A percentile compares a stretch with the other conserved stretches of the same genome.
Evolutionary conservation across 352 stramenopile genomes (phyloP).

Genomic region (Pythium aristosporum): DNA sequence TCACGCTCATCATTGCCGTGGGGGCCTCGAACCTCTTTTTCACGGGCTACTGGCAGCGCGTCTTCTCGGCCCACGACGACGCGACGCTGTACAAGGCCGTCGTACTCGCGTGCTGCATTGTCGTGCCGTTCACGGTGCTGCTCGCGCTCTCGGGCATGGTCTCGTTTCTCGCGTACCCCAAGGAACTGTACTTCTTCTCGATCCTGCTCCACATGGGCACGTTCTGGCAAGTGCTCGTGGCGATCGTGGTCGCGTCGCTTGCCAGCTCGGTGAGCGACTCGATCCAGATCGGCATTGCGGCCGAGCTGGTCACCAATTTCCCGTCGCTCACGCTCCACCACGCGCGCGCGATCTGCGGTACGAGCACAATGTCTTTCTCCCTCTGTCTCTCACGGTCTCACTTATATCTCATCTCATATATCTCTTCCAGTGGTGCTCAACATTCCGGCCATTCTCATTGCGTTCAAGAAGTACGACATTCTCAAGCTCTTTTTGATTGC

Average conservation of each 20-base stretch:
- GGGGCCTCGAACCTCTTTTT: constrained; percentile 72
- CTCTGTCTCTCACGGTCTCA: background rate
- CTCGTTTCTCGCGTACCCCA: constrained; percentile 58
- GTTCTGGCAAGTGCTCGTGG: constrained; percentile 67
- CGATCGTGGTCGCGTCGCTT: constrained; percentile 68
- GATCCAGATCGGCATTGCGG: constrained; percentile 73
- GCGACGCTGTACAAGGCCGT: constrained; percentile 48
- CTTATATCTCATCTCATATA: background rate
- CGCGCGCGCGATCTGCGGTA: constrained; percentile 48
- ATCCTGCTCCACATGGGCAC: constrained; percentile 70
- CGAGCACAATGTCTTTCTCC: background rate
- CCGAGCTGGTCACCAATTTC: constrained; percentile 74
- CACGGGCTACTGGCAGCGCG: constrained; percentile 79
- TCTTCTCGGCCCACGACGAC: constrained; percentile 63
- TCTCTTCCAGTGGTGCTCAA: constrained; percentile 49
- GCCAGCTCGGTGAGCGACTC: constrained; percentile 63
- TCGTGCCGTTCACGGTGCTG: constrained; percentile 68
- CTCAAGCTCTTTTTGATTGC: constrained; percentile 76
- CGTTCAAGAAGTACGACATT: constrained; percentile 65
- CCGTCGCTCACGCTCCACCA: constrained; percentile 51
- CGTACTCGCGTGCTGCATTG: constrained; percentile 43
- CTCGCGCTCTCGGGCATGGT: constrained; percentile 73
- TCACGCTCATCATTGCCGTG: constrained; percentile 70
- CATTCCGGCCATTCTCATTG: constrained; percentile 63
- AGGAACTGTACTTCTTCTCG: constrained; percentile 64